Conservation (phyloP, 768 basidiomycete genomes). For the Wakefieldia striispora region DNA sequence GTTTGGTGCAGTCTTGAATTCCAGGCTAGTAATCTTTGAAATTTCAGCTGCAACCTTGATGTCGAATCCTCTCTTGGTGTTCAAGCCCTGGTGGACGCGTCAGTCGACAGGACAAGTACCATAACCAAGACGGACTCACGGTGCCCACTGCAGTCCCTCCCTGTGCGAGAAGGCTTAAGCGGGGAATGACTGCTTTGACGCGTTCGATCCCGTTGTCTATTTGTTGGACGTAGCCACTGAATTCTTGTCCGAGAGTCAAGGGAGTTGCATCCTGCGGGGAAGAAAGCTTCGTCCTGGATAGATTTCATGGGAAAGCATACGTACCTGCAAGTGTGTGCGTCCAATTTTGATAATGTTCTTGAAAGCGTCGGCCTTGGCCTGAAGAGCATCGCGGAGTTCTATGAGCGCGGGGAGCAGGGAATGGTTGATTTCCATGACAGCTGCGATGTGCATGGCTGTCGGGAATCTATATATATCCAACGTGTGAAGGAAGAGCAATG, state of each 20-base stretch:
- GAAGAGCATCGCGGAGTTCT: slow-evolving; percentile 80
- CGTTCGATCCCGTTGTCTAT: slow-evolving; percentile 87
- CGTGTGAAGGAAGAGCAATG: background rate
- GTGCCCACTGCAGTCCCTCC: slow-evolving; percentile 99
- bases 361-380: slow-evolving; percentile 79
- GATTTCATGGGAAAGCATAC: background rate
- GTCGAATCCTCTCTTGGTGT: slow-evolving; percentile 97
- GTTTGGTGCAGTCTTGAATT: slow-evolving; percentile 97
- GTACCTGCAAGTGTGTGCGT: slow-evolving; percentile 88
- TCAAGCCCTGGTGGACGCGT: slow-evolving; percentile 67
- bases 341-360: slow-evolving; percentile 97
- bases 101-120: slow-evolving; percentile 2
- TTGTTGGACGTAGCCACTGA: slow-evolving; percentile 97
- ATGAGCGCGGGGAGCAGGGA: slow-evolving; percentile 82
- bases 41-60: slow-evolving; percentile 91
- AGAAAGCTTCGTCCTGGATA: background rate
- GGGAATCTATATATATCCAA: slow-evolving; percentile 67
- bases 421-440: slow-evolving; percentile 81
- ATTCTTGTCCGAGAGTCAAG: slow-evolving; percentile 96
- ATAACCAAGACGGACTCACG: slow-evolving; percentile 43
- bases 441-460: slow-evolving; percentile 98
- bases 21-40: slow-evolving; percentile 83
- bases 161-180: slow-evolving; percentile 88
- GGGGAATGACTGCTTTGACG: slow-evolving; percentile 75
- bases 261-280: slow-evolving; percentile 86